phyloP scores from a whole-genome alignment of 176 grass and related monocot genomes.

The Triticum turgidum region DNA sequence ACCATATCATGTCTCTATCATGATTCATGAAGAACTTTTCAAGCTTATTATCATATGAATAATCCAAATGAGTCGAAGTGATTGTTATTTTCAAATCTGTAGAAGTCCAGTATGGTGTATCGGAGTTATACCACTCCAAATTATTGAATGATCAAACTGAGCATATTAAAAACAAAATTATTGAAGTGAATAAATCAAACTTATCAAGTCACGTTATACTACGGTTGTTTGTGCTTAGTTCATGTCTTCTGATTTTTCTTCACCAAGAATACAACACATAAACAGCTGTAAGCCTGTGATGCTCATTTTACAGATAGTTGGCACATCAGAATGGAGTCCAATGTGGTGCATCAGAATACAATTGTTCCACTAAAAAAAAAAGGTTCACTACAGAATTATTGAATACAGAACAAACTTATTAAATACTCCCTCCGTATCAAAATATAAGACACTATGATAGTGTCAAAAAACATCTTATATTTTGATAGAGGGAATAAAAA shows the following conservation, averaged over 20 bases:
- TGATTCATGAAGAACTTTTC: not conserved
- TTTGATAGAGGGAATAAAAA: no score
- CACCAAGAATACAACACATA: no score
- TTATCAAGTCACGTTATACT: not conserved
- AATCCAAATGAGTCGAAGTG: not conserved
- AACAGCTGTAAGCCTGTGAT: not conserved
- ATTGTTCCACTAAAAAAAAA: no score
- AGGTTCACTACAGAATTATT: not conserved
- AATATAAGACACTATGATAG: no score
- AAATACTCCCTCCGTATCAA: no score
- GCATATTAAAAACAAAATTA: not conserved
- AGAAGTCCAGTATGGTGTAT: not conserved
- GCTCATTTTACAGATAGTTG: not conserved
- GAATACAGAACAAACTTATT: not conserved
- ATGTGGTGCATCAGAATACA: no score
- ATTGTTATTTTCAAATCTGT: not conserved
- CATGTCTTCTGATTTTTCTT: not conserved
- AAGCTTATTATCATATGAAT: not conserved
- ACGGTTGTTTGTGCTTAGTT: no score
- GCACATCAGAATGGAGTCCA: no score
- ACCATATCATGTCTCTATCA: not conserved
- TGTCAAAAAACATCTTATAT: no score
- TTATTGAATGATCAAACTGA: not conserved
- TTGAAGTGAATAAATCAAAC: not conserved
- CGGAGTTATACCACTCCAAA: not conserved